These are phyloP conservation scores for Taphrina confusa DNA, from an alignment of 1,139 yeast species.

Conservation along the genomic window DNA sequence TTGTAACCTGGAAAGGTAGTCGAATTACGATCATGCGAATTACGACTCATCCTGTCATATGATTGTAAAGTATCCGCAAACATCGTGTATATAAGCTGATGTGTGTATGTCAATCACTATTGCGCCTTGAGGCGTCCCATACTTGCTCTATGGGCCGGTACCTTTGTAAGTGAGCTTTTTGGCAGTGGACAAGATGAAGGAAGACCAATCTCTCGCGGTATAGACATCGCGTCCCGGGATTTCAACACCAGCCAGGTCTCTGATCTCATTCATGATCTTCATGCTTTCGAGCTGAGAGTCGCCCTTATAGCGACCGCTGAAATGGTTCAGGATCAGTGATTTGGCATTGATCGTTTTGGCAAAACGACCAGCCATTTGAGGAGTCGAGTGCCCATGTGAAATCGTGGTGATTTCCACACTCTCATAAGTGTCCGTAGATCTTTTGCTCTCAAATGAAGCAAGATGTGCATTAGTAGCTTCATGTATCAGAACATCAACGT, in stretches of 20 bases:
- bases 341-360: slow-evolving; percentile 14
- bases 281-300: slow-evolving; percentile 12
- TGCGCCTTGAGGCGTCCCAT: too few relatives aligned
- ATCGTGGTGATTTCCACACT: slow-evolving; percentile 15
- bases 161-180: background rate
- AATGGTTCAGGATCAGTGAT: slow-evolving; percentile 21
- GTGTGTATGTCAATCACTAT: too few relatives aligned
- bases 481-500: slow-evolving; percentile 22
- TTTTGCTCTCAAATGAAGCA: background rate
- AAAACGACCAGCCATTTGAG: slow-evolving; percentile 31
- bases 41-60: too few relatives aligned
- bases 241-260: slow-evolving; percentile 18
- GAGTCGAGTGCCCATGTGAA: slow-evolving; percentile 33
- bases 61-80: too few relatives aligned
- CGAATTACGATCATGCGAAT: too few relatives aligned
- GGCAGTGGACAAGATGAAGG: background rate
- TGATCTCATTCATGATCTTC: slow-evolving; percentile 24
- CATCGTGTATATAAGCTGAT: too few relatives aligned
- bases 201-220: slow-evolving; percentile 29
- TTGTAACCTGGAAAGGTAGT: too few relatives aligned
- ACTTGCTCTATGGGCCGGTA: background rate
- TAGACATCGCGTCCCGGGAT: slow-evolving; percentile 13
- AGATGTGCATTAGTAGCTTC: slow-evolving; percentile 33
- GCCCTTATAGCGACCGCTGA: slow-evolving; percentile 30
- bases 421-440: slow-evolving; percentile 4